Conservation (phyloP, 495 filamentous ascomycete species). For the Tetracladium setigerum region DNA sequence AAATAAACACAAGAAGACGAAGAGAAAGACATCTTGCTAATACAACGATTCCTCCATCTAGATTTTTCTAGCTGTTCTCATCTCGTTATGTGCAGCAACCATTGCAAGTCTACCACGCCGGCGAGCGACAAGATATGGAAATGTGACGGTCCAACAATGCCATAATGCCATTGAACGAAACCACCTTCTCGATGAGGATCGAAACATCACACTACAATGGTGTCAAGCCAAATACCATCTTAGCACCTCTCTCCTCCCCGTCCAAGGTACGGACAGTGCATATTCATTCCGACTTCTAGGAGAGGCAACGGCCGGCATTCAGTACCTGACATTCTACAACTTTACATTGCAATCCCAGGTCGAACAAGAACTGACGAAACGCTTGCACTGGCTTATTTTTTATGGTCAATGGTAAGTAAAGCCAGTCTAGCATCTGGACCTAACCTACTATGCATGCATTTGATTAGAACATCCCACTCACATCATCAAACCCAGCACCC, state of each 20-base stretch:
- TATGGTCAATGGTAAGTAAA: constrained; percentile 4
- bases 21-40: too few relatives aligned
- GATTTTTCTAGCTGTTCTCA: constrained; percentile 3
- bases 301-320: constrained; percentile 5
- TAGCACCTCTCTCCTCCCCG: not conserved
- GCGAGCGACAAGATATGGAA: not conserved
- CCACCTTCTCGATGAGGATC: not conserved
- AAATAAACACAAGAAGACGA: too few relatives aligned
- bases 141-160: constrained; percentile 5
- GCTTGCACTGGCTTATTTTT: constrained; percentile 12
- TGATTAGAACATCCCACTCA: not conserved
- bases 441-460: not conserved
- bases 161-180: constrained; percentile 1
- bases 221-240: constrained; percentile 10
- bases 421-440: too few relatives aligned
- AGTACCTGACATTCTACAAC: constrained; percentile 9
- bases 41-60: too few relatives aligned
- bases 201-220: constrained; percentile 6
- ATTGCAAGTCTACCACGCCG: constrained; percentile 1
- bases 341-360: not conserved
- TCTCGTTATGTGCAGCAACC: constrained; percentile 13
- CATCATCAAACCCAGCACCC: not conserved
- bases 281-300: constrained; percentile 1
- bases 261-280: not conserved
- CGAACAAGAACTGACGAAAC: constrained; percentile 7